Percentiles rank a stretch among this genome's conserved stretches.
These are phyloP conservation scores for Neurospora sp. DNA, from an alignment of 495 filamentous ascomycete genomes.

Conservation along the genomic window DNA sequence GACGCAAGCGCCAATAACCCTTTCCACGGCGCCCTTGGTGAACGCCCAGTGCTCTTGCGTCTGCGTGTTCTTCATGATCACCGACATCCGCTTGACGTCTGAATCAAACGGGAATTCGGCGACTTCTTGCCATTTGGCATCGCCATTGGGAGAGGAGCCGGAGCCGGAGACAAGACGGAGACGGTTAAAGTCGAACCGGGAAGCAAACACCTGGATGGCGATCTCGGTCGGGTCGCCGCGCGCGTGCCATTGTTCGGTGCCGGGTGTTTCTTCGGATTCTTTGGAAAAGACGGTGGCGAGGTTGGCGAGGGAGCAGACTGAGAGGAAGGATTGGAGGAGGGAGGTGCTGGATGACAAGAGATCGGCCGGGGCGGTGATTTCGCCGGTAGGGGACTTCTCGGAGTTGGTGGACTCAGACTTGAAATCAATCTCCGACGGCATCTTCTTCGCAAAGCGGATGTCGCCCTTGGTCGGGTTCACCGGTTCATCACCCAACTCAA, in stretches of 20 bases:
- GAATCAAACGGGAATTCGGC: slow-evolving; percentile 76
- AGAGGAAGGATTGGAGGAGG: slow-evolving; percentile 20
- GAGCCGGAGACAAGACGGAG: slow-evolving; percentile 42
- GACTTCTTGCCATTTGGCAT: slow-evolving; percentile 40
- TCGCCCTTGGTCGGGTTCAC: slow-evolving; percentile 23
- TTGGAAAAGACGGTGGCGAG: slow-evolving; percentile 35
- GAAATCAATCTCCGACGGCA: slow-evolving; percentile 20
- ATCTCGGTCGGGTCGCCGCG: slow-evolving; percentile 79
- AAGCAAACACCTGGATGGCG: slow-evolving; percentile 68
- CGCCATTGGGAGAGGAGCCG: slow-evolving; percentile 26
- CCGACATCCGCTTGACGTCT: slow-evolving; percentile 74
- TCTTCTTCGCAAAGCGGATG: slow-evolving; percentile 12
- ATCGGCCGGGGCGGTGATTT: not conserved
- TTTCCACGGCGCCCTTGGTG: slow-evolving; percentile 73
- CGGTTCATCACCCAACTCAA: slow-evolving; percentile 44
- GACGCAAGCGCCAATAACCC: slow-evolving; percentile 44
- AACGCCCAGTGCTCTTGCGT: slow-evolving; percentile 43
- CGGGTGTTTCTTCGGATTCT: slow-evolving; percentile 14
- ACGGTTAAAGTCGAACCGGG: slow-evolving; percentile 56
- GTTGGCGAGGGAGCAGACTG: slow-evolving; percentile 27
- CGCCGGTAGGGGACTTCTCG: not conserved
- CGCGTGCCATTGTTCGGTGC: slow-evolving; percentile 45
- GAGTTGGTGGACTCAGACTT: not conserved
- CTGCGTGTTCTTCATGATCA: slow-evolving; percentile 44
- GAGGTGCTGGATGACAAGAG: slow-evolving; percentile 13